phyloP scores from a whole-genome alignment of 257 asterid species.

The Solanum tacnaense region DNA sequence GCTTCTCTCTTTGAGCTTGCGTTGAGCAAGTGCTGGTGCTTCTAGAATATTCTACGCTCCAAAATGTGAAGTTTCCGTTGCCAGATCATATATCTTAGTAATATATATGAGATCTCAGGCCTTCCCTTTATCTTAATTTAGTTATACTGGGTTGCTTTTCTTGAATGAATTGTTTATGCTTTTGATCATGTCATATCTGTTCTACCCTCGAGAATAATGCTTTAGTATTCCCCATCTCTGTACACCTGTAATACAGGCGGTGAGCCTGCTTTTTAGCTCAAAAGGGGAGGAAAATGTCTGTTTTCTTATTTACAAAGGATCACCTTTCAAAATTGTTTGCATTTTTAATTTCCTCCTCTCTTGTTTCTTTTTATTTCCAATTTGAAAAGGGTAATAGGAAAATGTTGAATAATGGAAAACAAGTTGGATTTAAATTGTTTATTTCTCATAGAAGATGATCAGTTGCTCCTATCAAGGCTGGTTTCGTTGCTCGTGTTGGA shows the following conservation, averaged over 20 bases:
- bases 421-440: neutral
- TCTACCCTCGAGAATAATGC: neutral
- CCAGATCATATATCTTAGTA: neutral
- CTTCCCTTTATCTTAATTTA: neutral
- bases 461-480: slow-evolving; percentile 74
- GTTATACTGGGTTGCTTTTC: neutral
- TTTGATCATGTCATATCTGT: neutral
- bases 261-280: neutral
- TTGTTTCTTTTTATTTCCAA: neutral
- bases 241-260: neutral
- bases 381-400: neutral
- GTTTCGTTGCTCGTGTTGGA: slow-evolving; percentile 81
- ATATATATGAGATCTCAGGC: neutral
- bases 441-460: slow-evolving; percentile 12
- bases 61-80: neutral
- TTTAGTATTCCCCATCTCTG: neutral
- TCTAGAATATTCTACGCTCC: too few species aligned
- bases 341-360: neutral
- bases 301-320: neutral
- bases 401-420: neutral
- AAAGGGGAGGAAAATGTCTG: neutral
- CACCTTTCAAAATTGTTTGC: neutral
- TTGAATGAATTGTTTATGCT: neutral
- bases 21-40: too few species aligned
- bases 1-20: too few species aligned